Percentiles rank a stretch among this genome's conserved stretches.
Evolutionary conservation across 495 filamentous ascomycete species (phyloP).

Genomic region (Aspergillus conjunctus): DNA sequence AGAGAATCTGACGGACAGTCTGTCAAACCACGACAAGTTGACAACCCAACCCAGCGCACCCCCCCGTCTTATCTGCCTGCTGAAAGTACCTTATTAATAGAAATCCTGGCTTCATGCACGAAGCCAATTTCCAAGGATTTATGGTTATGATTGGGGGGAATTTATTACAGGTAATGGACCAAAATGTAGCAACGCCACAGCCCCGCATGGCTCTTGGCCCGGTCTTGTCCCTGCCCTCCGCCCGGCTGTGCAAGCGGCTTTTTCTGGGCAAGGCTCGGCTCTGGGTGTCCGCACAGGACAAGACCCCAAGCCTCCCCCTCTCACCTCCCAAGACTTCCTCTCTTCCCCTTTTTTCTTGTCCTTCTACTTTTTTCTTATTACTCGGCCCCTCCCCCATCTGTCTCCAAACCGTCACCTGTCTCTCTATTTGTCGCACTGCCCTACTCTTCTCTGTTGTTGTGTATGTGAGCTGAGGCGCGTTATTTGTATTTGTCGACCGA

Average conservation of each 20-base stretch:
- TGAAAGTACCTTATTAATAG: background rate
- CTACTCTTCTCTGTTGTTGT: constrained; percentile 4
- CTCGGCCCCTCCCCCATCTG: constrained; percentile 21
- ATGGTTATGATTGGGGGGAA: background rate
- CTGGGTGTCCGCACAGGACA: constrained; percentile 24
- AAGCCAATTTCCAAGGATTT: background rate
- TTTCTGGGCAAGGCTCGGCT: constrained; percentile 49
- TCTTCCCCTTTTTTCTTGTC: constrained; percentile 24
- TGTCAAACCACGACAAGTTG: background rate
- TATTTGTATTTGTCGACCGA: constrained; percentile 9
- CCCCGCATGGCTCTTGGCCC: constrained; percentile 38
- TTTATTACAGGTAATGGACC: constrained; percentile 5
- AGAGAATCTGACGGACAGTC: background rate
- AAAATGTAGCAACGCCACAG: constrained; percentile 19
- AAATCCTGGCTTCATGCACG: background rate
- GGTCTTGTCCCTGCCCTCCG: constrained; percentile 38
- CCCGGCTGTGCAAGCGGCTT: constrained; percentile 39
- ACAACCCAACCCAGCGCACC: no score
- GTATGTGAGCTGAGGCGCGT: constrained; percentile 13
- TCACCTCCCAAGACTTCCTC: constrained; percentile 33
- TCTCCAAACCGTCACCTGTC: constrained; percentile 10
- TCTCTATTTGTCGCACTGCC: constrained; percentile 1
- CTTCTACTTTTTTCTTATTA: constrained; percentile 22
- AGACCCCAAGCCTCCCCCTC: constrained; percentile 30
- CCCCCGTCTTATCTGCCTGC: background rate